Conservation (phyloP, 1,139 yeast species). For the Blastobotrys buckinghamii region DNA sequence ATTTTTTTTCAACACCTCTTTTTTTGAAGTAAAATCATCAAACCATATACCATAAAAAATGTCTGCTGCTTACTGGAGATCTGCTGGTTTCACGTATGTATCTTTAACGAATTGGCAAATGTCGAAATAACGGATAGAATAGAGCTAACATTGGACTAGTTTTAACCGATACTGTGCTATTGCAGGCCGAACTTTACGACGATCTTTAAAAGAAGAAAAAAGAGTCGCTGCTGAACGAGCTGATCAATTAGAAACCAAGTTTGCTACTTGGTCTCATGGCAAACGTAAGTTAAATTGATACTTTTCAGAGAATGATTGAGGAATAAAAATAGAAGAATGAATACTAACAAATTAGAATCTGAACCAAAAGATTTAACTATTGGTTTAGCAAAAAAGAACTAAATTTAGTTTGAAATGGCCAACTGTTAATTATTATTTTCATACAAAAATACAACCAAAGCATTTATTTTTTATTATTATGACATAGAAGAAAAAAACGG, state of each 20-base stretch:
- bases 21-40: not conserved
- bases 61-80: conserved; percentile 25
- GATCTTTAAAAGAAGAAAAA: conserved; percentile 81
- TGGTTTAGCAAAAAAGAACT: conserved; percentile 15
- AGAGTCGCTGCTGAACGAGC: conserved; percentile 73
- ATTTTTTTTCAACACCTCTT: conserved; percentile 6
- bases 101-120: not conserved
- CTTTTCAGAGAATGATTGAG: too few species aligned
- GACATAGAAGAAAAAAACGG: too few species aligned
- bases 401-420: too few species aligned
- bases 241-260: conserved; percentile 70
- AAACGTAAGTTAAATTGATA: conserved; percentile 39
- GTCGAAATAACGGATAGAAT: not conserved
- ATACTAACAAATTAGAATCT: conserved; percentile 14
- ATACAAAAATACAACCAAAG: too few species aligned
- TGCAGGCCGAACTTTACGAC: conserved; percentile 86
- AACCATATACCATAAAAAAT: conserved; percentile 11
- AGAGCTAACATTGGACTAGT: conserved; percentile 31
- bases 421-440: too few species aligned
- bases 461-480: too few species aligned
- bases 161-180: conserved; percentile 87
- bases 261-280: conserved; percentile 71
- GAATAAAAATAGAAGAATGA: not conserved
- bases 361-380: conserved; percentile 23
- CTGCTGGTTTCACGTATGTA: conserved; percentile 32